Evolutionary conservation across 169 alveolate species (phyloP), one percentile per base, ranked within the genome.

Genomic region (Eimeria sp.): DNA sequence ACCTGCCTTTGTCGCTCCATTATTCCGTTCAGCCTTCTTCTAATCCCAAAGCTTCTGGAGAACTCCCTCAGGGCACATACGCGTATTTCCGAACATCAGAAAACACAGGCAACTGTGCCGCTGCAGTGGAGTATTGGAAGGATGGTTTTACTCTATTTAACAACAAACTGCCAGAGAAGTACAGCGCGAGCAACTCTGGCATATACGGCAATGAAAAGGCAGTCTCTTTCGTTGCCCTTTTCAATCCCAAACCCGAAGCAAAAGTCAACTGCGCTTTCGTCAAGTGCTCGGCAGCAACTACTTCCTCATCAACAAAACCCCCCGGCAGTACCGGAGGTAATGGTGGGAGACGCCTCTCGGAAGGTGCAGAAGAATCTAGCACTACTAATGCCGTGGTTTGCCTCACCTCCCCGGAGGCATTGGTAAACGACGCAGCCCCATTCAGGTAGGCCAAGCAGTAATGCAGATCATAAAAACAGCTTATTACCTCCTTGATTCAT

Each of bases 171-270:
- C 90, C 90, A 4, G 74, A 56, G 25, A 58, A 56, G 54, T 83
- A 83, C 76, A 30, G 52, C 49, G 0, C 23, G 2, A 10, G 60
- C 76, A 54, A 25, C 20, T 43, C 71, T 25, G 16, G n/a, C 60
- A 16, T 27, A 0, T 52, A 54, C 25, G n/a, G 25, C 11, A 58
- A 56, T 30, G 77, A 16, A 6, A 54, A 20, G 68, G 94, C 83
- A 43, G 82, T 87, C 46, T 64, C 94, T 27, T 87, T 87, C 33
- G 82, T 87, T 87, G 94, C 94, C 40, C 94, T 87, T 23, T 64
- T 43, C n/a, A 87, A 87, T 52, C 94, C 94, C 33, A 62, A 87
- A n/a, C 68, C 94, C 60, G 14, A 33, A 54, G 71, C 94, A 27
- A 64, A n/a, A 2, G 83, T 52, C 54, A 25, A 37, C 49, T 87